Evolutionary conservation across 192 early-diverging fungal species (phyloP), one percentile per base, ranked within the genome.

Genomic region (Haplosporangium gracile): DNA sequence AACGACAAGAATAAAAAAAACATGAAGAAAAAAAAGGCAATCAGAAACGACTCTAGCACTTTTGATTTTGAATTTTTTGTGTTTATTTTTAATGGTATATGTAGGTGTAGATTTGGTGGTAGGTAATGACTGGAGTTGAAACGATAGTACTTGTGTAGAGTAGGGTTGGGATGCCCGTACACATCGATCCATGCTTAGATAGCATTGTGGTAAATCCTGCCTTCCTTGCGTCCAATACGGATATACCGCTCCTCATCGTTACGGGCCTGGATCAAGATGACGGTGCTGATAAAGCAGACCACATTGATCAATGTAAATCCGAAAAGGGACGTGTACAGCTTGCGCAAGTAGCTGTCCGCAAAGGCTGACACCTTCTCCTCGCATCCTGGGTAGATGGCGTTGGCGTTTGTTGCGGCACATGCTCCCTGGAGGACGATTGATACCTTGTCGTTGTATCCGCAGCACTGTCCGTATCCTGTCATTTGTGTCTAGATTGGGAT

Each of bases 161-260:
- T 20, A 36, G 36, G 2, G 36, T 36, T 36, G 36, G 2, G 36
- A 36, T 36, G 36, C 36, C 36, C 36, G 2, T 36, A 36, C 1
- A 43, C 49, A 5, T 22, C 49, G 49, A 51, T 51, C 18, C 20
- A 36, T 36, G 36, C 40, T 71, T 74, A 86, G 65, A 86, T 86
- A 16, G 79, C 73, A 34, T 81, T 75, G 34, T 77, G 80, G 68
- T 86, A 86, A 3, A 51, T 78, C 68, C 84, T 81, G 70, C 84
- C 84, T 36, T 86, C 84, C 71, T 86, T 86, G 18, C 76, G 51
- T 69, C 84, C 84, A 55, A 86, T 86, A 15, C 84, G 36, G 65
- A 80, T 86, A 57, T 89, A 89, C n/a, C 89, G 89, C 55, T 89
- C 82, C 53, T 89, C 89, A 18, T 88, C 89, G 53, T 89, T 89